phyloP scores from a whole-genome alignment of 1,284 basidiomycete species.

The Inonotus hispidus region DNA sequence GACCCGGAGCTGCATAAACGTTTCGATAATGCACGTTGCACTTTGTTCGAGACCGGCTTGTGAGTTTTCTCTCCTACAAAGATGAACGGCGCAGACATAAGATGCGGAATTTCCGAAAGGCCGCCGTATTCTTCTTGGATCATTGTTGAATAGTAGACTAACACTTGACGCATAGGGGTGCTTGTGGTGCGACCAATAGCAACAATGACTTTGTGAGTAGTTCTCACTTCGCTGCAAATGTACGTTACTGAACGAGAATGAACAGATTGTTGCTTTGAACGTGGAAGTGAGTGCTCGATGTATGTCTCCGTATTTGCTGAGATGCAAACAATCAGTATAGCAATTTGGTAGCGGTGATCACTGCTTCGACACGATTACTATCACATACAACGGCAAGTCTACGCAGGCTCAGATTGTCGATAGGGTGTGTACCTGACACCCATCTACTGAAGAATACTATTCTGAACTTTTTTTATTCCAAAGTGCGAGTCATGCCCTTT shows the following conservation, averaged over 20 bases:
- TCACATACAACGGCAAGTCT: slow-evolving; percentile 49
- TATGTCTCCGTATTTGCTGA: not conserved
- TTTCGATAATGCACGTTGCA: slow-evolving; percentile 22
- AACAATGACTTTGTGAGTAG: slow-evolving; percentile 32
- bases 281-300: slow-evolving; percentile 27
- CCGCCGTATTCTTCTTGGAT: not conserved
- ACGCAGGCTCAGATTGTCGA: slow-evolving; percentile 50
- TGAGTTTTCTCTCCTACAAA: slow-evolving; percentile 18
- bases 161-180: slow-evolving; percentile 27
- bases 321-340: slow-evolving; percentile 22
- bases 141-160: not conserved
- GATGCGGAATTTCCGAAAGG: not conserved
- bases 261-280: slow-evolving; percentile 43
- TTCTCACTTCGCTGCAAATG: not conserved
- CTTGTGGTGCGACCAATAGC: slow-evolving; percentile 31
- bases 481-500: slow-evolving; percentile 40
- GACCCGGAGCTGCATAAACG: slow-evolving; percentile 12
- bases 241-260: not conserved
- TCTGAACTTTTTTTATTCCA: not conserved
- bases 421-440: slow-evolving; percentile 30
- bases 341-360: slow-evolving; percentile 37
- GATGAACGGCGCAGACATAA: not conserved
- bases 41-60: slow-evolving; percentile 30
- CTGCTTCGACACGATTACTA: slow-evolving; percentile 52
- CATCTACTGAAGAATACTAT: not conserved